Base-by-base conservation (phyloP, 768 basidiomycete species). In the Lactifluus volemus region DNA sequence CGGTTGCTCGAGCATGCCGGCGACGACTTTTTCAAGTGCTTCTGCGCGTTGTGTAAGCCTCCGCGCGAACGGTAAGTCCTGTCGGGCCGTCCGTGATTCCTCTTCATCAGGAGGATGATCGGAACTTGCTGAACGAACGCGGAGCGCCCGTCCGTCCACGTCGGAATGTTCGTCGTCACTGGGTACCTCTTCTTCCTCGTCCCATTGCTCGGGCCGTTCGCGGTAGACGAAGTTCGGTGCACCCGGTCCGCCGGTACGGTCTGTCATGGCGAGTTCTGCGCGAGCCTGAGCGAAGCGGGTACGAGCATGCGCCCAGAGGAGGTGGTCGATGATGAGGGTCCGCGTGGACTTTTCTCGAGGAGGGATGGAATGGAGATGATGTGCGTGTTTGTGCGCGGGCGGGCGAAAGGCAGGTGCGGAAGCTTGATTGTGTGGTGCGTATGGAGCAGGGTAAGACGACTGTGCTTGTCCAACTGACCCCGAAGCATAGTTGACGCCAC, bases 301-400 rank as follows among this genome's bases (percentile, higher is more conserved):
- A 64, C 85, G 78, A 11, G 80, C 84, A 72, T 92, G 91, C 7
- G 86, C 86, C 88, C 88, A 92, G 52, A 92, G 76, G 79, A 91
- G 84, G 72, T 92, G 88, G 72, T 93, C 91, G 58, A 93, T 83
- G 67, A 92, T 93, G 59, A 92, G 77, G 10, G 89, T 92, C 36
- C 89, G 78, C 8, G 90, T 92, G n/a, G 87, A 88, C 76, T 92
- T 93, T 72, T 93, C 90, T 42, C 88, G 76, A 3, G 89, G 91
- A 2, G 90, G 90, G 36, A 93, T 92, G 2, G 88, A 84, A 69
- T 93, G 90, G 1, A 92, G 73, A 70, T 92, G 89, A 70, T 92
- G 91, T 0, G 90, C 90, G 77, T 92, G 89, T 66, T 86, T 89
- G 73, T 92, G 91, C 1, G 91, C 90, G 8, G 88, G 87, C 2